Conservation (phyloP, 2,329 filamentous ascomycete genomes). For the Cladorrhinum sp. region DNA sequence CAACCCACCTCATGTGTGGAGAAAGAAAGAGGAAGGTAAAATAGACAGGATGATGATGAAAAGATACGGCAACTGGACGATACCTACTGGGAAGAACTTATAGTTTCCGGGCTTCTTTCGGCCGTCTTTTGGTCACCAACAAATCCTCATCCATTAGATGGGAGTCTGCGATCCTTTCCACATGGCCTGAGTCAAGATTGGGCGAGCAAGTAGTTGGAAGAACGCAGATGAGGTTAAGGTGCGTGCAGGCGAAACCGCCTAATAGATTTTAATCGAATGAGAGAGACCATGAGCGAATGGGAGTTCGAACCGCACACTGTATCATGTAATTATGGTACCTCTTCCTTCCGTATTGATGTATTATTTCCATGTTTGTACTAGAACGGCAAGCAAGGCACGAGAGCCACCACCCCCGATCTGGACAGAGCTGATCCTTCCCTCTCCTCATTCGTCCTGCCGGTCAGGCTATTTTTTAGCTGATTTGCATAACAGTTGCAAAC, state of each 20-base stretch:
- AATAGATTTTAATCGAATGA: background rate
- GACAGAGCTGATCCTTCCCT: background rate
- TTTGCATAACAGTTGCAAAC: background rate
- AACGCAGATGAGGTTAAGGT: background rate
- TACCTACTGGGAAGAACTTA: too few relatives aligned
- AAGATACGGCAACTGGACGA: background rate
- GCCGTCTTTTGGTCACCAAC: background rate
- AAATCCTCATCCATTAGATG: background rate
- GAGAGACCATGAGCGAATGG: background rate
- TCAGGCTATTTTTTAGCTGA: background rate
- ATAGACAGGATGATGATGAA: background rate
- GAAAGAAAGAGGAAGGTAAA: background rate
- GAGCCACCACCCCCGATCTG: background rate
- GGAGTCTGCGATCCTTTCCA: background rate
- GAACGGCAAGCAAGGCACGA: background rate
- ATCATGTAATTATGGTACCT: background rate
- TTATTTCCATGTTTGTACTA: background rate
- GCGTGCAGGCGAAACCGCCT: slow-evolving; percentile 1
- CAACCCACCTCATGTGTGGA: background rate
- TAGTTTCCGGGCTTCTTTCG: too few relatives aligned
- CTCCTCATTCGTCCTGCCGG: background rate
- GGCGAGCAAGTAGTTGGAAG: background rate
- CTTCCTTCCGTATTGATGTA: background rate
- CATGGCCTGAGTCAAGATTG: background rate
- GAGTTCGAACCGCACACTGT: slow-evolving; percentile 2